Base-by-base conservation (phyloP, 345 rosid genomes). In the Durio zibethinus region DNA sequence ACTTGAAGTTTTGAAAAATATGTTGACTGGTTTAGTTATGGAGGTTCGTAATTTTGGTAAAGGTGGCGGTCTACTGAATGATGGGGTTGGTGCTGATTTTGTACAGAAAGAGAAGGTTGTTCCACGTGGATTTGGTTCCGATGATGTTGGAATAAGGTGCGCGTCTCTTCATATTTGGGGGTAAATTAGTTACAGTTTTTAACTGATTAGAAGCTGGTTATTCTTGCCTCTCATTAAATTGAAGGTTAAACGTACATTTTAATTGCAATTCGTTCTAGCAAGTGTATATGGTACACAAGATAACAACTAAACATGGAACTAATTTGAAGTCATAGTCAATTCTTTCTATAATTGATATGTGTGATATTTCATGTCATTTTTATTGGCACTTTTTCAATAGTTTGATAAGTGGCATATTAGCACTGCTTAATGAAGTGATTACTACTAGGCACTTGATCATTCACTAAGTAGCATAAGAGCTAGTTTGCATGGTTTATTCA, bases 41-140 rank as follows among this genome's bases (percentile, higher is more conserved):
- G 97, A 93, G 84, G 89, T 96, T 82, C 91, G 87, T 75, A 96
- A 93, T 68, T 61, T 85, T 38, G 99, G 97, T 35, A 87, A 87
- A 80, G 93, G 81, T 79, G 94, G 82, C 27, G 97, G 97, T 74
- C 81, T 93, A 40, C 90, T 93, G 71, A 93, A 96, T 81, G 97
- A 93, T 86, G 84, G 89, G 72, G 99, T 93, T 75, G 99, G 99
- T 79, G 99, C 99, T 73, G 99, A 96, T 68, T 92, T 83, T 82
- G 98, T 96, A 76, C 99, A 92, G 92, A 96, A 96, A 81, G 98
- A 92, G 84, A 96, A 91, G 86, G 90, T 89, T 85, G 77, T 77
- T 74, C 99, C 97, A 20, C 87, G 73, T 59, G 93, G 90, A 73
- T 92, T 93, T 80, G 89, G 88, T 77, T 76, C 83, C 3, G 66